Evolutionary conservation across 2,329 filamentous ascomycete genomes (phyloP).

Genomic region (Talaromyces piceae): DNA sequence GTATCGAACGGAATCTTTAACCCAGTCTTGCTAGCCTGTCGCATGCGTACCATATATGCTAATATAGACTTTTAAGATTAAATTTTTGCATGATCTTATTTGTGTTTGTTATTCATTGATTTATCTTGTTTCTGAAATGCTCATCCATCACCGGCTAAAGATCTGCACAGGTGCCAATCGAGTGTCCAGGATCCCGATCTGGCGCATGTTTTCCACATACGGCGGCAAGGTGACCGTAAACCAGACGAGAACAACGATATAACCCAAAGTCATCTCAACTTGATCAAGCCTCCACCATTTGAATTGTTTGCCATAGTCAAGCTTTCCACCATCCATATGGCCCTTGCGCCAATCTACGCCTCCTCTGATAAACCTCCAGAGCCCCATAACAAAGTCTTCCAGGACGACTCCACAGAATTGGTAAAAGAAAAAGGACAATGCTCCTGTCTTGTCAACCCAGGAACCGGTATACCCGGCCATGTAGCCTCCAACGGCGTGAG

Average conservation of each 20-base stretch:
- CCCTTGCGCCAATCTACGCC: not conserved
- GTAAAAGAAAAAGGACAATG: not conserved
- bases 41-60: too few species aligned
- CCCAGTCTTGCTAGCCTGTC: not conserved
- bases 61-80: too few species aligned
- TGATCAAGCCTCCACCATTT: not conserved
- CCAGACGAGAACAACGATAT: not conserved
- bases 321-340: not conserved
- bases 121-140: too few species aligned
- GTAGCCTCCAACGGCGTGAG: not conserved
- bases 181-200: not conserved
- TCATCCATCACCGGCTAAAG: not conserved
- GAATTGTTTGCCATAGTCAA: not conserved
- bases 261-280: not conserved
- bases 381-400: not conserved
- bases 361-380: not conserved
- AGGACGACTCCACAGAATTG: not conserved
- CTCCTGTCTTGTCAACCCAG: not conserved
- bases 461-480: not conserved
- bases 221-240: constrained; percentile 1
- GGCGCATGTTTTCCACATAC: constrained; percentile 2
- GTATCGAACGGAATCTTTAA: not conserved
- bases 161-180: not conserved
- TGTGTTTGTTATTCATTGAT: too few species aligned
- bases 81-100: too few species aligned